These are phyloP conservation scores for Hyaloperonospora arabidopsidis DNA, from an alignment of 352 stramenopile genomes.

Conservation along the genomic window DNA sequence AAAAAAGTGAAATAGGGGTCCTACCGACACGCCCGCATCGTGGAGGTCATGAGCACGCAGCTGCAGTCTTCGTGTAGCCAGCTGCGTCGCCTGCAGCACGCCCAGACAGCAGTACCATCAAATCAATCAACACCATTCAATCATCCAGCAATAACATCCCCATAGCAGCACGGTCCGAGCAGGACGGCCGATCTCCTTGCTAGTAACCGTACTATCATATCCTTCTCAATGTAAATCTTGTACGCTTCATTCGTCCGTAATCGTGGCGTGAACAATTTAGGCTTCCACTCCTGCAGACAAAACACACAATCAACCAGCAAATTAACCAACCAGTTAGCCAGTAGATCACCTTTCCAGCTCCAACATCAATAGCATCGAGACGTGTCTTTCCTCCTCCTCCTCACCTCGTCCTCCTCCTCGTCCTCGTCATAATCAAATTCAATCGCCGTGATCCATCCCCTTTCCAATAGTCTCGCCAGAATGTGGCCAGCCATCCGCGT, in stretches of 20 bases:
- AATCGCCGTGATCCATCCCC: constrained; percentile 52
- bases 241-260: constrained; percentile 68
- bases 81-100: constrained; percentile 33
- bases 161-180: constrained; percentile 8
- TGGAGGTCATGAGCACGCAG: constrained; percentile 24
- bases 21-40: constrained; percentile 32
- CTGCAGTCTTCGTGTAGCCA: constrained; percentile 26
- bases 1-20: constrained; percentile 11
- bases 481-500: constrained; percentile 38
- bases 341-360: background rate
- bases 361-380: background rate
- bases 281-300: constrained; percentile 30
- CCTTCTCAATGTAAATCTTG: constrained; percentile 79
- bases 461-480: constrained; percentile 45
- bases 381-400: constrained; percentile 17
- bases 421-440: constrained; percentile 40
- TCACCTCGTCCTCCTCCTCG: constrained; percentile 38
- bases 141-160: constrained; percentile 1
- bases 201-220: constrained; percentile 38
- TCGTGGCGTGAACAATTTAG: constrained; percentile 49
- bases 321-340: background rate
- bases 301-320: background rate
- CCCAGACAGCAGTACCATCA: no score
- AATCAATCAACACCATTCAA: constrained; percentile 23
- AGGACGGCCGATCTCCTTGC: background rate